phyloP scores from a whole-genome alignment of 495 filamentous ascomycete species.

The Penicillium malachiteum region DNA sequence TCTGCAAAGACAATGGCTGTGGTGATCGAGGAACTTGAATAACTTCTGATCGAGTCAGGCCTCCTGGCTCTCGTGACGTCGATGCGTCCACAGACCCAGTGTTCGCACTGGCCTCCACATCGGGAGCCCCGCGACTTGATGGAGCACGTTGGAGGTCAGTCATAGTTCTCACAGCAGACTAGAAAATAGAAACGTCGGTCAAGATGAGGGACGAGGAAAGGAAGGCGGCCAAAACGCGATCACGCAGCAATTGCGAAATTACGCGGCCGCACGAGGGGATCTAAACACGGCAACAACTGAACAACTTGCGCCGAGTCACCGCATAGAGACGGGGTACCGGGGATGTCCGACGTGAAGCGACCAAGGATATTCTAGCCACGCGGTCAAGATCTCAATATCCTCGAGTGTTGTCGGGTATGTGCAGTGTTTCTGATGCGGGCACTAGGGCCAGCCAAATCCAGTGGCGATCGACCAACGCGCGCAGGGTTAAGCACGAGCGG shows the following conservation, averaged over 20 bases:
- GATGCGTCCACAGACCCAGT: conserved; percentile 13
- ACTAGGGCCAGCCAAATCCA: conserved; percentile 20
- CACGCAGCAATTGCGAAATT: conserved; percentile 17
- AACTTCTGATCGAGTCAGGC: conserved; percentile 7
- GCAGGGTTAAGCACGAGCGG: conserved; percentile 29
- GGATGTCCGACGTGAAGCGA: conserved; percentile 15
- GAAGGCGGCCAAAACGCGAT: conserved; percentile 13
- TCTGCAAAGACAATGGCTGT: conserved; percentile 23
- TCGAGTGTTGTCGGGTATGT: conserved; percentile 7
- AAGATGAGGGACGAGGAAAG: conserved; percentile 1
- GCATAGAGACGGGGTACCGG: conserved; percentile 16
- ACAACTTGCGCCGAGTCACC: conserved; percentile 22
- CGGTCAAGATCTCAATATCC: conserved; percentile 20
- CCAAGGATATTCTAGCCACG: conserved; percentile 6
- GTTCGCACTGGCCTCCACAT: conserved; percentile 23
- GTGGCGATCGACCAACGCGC: conserved; percentile 31
- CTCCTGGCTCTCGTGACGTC: conserved; percentile 8
- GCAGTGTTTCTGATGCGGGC: conserved; percentile 11
- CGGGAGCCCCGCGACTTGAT: conserved; percentile 20
- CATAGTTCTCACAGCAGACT: conserved; percentile 14
- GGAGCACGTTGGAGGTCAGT: conserved; percentile 14
- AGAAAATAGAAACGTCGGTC: background rate
- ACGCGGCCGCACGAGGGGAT: conserved; percentile 19
- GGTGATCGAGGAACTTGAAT: conserved; percentile 22
- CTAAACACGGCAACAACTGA: conserved; percentile 18